Conservation (phyloP, 768 basidiomycete genomes). For the Aureoboletus auriporus region DNA sequence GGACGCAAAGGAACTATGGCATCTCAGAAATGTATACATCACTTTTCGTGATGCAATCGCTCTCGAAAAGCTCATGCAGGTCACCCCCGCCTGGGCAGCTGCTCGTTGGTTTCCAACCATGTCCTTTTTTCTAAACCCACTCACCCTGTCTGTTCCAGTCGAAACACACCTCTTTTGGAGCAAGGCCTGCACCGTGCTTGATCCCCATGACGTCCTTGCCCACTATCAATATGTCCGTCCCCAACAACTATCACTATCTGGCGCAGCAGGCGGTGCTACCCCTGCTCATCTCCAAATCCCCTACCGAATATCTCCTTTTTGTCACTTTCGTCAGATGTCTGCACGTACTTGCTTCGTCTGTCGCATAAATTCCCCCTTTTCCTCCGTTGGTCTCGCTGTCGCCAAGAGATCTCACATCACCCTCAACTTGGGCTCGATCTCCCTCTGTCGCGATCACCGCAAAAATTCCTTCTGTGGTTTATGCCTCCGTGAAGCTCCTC, state of each 20-base stretch:
- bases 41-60: slow-evolving; percentile 59
- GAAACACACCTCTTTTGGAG: slow-evolving; percentile 70
- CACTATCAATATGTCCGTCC: slow-evolving; percentile 46
- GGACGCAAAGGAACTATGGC: slow-evolving; percentile 54
- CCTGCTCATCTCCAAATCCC: slow-evolving; percentile 30
- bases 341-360: slow-evolving; percentile 59
- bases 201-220: slow-evolving; percentile 55
- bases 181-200: slow-evolving; percentile 56
- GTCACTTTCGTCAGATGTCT: slow-evolving; percentile 60
- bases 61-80: slow-evolving; percentile 57
- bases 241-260: slow-evolving; percentile 28
- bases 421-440: slow-evolving; percentile 42
- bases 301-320: slow-evolving; percentile 46
- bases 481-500: slow-evolving; percentile 62
- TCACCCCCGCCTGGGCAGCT: slow-evolving; percentile 56
- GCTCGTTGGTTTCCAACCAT: slow-evolving; percentile 46
- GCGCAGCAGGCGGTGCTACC: slow-evolving; percentile 31
- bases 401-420: slow-evolving; percentile 46
- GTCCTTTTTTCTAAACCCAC: neutral
- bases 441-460: slow-evolving; percentile 63
- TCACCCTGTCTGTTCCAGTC: slow-evolving; percentile 38
- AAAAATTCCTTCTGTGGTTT: slow-evolving; percentile 61
- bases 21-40: slow-evolving; percentile 56
- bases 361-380: slow-evolving; percentile 59
- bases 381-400: slow-evolving; percentile 44